Evolutionary conservation across 2,329 filamentous ascomycete species (phyloP).

Genomic region (Paramyrothecium roridum): DNA sequence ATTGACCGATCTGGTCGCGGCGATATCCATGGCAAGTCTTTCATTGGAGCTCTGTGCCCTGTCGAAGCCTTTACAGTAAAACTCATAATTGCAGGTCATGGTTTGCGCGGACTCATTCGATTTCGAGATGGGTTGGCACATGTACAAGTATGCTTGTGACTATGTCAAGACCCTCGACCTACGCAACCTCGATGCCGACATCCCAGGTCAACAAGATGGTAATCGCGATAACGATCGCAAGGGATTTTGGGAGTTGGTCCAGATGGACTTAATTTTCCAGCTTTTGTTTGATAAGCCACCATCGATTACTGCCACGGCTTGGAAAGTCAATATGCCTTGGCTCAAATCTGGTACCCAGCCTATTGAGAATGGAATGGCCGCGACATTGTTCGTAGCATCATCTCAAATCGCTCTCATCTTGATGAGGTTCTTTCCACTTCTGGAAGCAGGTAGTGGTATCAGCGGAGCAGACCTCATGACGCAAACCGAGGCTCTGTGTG

Average conservation of each 20-base stretch:
- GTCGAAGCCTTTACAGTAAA: constrained; percentile 4
- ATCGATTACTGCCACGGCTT: constrained; percentile 18
- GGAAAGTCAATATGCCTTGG: constrained; percentile 29
- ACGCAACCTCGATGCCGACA: constrained; percentile 23
- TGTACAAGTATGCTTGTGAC: constrained; percentile 23
- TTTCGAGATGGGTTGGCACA: constrained; percentile 25
- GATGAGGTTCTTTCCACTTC: constrained; percentile 23
- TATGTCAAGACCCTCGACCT: constrained; percentile 25
- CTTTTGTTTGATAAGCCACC: constrained; percentile 26
- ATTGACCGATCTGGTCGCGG: constrained; percentile 23
- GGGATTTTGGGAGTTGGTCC: constrained; percentile 28
- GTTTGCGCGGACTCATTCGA: constrained; percentile 22
- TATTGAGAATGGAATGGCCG: constrained; percentile 16
- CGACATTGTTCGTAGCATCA: constrained; percentile 20
- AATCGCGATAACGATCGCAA: constrained; percentile 18
- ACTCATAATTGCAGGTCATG: constrained; percentile 18
- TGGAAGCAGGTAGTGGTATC: constrained; percentile 16
- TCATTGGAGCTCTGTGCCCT: accelerated
- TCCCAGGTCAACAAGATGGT: constrained; percentile 5
- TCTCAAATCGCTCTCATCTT: constrained; percentile 24
- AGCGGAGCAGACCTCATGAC: constrained; percentile 15
- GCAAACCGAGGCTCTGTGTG: constrained; percentile 22
- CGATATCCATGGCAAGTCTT: constrained; percentile 19
- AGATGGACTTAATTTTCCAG: constrained; percentile 26
- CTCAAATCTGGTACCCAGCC: constrained; percentile 15